Conservation (phyloP, 2,329 filamentous ascomycete species). For the Calonectria montana region DNA sequence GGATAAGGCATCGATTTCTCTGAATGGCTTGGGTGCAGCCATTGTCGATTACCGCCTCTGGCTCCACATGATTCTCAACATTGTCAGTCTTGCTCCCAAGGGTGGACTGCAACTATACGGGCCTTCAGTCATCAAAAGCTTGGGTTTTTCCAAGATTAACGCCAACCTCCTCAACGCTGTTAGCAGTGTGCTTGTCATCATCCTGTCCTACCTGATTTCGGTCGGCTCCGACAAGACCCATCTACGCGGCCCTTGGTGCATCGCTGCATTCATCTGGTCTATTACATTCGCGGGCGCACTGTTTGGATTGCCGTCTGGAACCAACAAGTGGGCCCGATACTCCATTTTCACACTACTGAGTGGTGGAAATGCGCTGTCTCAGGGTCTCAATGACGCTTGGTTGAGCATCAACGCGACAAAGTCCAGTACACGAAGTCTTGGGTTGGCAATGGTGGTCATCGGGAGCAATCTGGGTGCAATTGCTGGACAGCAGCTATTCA, state of each 20-base stretch:
- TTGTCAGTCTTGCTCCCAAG: slow-evolving; percentile 38
- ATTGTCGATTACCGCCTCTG: slow-evolving; percentile 30
- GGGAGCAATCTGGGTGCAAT: slow-evolving; percentile 38
- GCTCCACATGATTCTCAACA: slow-evolving; percentile 34
- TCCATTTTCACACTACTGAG: slow-evolving; percentile 30
- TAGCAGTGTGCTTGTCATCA: slow-evolving; percentile 30
- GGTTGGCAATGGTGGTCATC: slow-evolving; percentile 38
- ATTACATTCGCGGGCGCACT: slow-evolving; percentile 33
- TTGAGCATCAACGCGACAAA: slow-evolving; percentile 35
- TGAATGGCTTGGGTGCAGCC: slow-evolving; percentile 9
- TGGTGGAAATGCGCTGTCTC: slow-evolving; percentile 32
- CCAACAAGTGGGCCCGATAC: slow-evolving; percentile 34
- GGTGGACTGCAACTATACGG: slow-evolving; percentile 40
- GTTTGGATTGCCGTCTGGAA: slow-evolving; percentile 12
- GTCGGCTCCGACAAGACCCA: slow-evolving; percentile 33
- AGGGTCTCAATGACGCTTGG: slow-evolving; percentile 42
- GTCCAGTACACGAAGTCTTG: slow-evolving; percentile 31
- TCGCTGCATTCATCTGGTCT: slow-evolving; percentile 34
- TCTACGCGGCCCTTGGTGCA: slow-evolving; percentile 34
- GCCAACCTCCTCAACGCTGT: slow-evolving; percentile 39
- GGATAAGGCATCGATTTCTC: slow-evolving; percentile 20
- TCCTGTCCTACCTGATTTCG: slow-evolving; percentile 30
- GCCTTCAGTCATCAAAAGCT: slow-evolving; percentile 32
- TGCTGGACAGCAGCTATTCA: slow-evolving; percentile 40
- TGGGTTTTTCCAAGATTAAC: slow-evolving; percentile 38